Evolutionary conservation across 148 eudicot species (phyloP).

Genomic region (Camellia japonica): DNA sequence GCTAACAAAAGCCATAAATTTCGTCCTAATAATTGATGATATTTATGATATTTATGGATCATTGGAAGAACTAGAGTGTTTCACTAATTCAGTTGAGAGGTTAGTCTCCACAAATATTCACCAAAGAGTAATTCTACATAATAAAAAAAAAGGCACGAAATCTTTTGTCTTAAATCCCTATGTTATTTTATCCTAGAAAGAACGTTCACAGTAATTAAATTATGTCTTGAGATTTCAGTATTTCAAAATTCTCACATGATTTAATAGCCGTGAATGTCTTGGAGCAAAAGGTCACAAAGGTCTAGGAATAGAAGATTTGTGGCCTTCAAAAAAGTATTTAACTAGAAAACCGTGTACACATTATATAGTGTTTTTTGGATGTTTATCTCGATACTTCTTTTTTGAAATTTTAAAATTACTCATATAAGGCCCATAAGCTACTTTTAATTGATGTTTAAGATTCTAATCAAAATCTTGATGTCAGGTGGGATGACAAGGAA

Average conservation of each 20-base stretch:
- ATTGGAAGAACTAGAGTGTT: no score
- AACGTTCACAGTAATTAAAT: conserved; percentile 39
- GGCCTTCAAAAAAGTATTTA: conserved; percentile 20
- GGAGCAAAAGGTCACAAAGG: no score
- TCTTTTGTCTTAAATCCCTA: conserved; percentile 38
- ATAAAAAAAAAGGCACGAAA: conserved; percentile 23
- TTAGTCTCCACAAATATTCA: no score
- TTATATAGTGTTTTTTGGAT: conserved; percentile 33
- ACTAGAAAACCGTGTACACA: conserved; percentile 34
- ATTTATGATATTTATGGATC: no score
- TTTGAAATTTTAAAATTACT: neutral
- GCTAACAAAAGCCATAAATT: no score
- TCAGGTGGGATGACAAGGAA: no score
- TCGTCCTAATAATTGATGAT: no score
- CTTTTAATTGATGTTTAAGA: no score
- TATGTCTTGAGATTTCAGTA: conserved; percentile 8
- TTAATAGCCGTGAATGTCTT: conserved; percentile 40
- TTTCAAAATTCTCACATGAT: no score
- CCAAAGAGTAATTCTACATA: conserved; percentile 54
- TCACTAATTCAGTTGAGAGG: conserved; percentile 34
- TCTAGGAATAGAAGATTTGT: conserved; percentile 35
- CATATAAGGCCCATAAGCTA: no score
- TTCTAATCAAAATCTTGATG: no score
- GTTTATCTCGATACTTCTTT: neutral
- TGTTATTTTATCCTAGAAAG: conserved; percentile 31